phyloP scores from a whole-genome alignment of 345 rosid genomes.

The Nasturtium officinale region DNA sequence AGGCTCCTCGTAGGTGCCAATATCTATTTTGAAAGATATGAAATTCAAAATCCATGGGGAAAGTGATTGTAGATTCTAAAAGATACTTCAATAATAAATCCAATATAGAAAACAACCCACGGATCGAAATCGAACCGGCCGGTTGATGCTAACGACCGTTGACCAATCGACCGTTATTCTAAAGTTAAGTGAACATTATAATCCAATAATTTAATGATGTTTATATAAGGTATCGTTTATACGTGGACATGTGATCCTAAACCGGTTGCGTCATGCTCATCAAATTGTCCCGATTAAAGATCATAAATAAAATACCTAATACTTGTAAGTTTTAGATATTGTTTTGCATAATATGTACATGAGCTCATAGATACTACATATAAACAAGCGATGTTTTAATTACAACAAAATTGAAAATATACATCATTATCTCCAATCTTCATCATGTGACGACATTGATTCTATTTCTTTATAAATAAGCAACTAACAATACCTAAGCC shows the following conservation, averaged over 20 bases:
- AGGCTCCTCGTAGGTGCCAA: neutral
- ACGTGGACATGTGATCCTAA: constrained; percentile 6
- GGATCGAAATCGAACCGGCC: neutral
- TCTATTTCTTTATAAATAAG: constrained; percentile 35
- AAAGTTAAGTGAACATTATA: neutral
- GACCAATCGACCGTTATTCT: neutral
- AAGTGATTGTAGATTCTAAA: neutral
- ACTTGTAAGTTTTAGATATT: neutral
- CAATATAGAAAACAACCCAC: neutral
- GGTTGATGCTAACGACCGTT: neutral
- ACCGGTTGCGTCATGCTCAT: constrained; percentile 21
- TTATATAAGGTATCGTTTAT: neutral
- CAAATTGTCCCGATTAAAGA: constrained; percentile 25
- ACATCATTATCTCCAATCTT: constrained; percentile 23
- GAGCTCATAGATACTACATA: constrained; percentile 27
- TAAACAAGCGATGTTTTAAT: constrained; percentile 15
- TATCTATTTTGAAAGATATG: neutral
- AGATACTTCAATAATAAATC: neutral
- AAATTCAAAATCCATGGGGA: neutral
- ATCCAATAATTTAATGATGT: neutral
- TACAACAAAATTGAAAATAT: neutral
- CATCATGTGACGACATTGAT: constrained; percentile 37
- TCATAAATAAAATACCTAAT: neutral
- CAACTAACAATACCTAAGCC: constrained; percentile 36
- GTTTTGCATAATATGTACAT: constrained; percentile 14